Evolutionary conservation across 805 yeast species (phyloP).

Genomic region (Candida saitoana): DNA sequence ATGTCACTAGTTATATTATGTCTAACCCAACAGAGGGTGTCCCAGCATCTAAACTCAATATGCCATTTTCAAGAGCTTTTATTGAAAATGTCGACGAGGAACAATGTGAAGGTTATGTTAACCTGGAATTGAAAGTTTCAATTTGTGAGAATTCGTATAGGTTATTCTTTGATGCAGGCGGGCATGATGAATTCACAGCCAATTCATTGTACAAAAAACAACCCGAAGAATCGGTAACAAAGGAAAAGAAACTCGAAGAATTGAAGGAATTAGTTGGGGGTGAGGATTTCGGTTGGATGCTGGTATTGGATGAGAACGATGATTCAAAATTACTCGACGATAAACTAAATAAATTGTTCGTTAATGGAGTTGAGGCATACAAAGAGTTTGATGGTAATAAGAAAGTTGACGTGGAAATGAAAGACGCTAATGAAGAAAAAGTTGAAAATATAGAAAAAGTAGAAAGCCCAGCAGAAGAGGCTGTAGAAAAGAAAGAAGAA

Average conservation of each 20-base stretch:
- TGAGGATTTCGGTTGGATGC: constrained; percentile 51
- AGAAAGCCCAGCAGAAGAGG: neutral
- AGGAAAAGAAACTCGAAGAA: constrained; percentile 27
- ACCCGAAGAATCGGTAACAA: constrained; percentile 19
- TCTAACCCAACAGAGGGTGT: constrained; percentile 98
- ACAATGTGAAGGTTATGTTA: constrained; percentile 57
- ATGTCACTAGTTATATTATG: constrained; percentile 87
- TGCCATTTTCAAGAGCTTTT: constrained; percentile 71
- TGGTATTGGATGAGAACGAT: constrained; percentile 38
- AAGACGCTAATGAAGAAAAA: constrained; percentile 8
- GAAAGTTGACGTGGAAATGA: constrained; percentile 10
- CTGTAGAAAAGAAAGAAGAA: constrained; percentile 4
- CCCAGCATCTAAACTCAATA: constrained; percentile 64
- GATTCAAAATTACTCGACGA: constrained; percentile 27
- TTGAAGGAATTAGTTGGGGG: constrained; percentile 45
- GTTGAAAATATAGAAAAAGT: constrained; percentile 8
- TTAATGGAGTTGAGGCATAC: constrained; percentile 37
- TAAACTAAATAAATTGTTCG: constrained; percentile 30
- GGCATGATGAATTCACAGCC: constrained; percentile 76
- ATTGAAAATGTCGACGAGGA: constrained; percentile 55
- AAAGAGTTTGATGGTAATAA: constrained; percentile 10
- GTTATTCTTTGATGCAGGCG: constrained; percentile 72
- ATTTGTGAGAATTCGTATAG: constrained; percentile 75
- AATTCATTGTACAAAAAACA: constrained; percentile 45
- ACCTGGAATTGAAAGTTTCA: constrained; percentile 71